Evolutionary conservation across 306 rosid genomes (phyloP).

Genomic region (Inga laurina): DNA sequence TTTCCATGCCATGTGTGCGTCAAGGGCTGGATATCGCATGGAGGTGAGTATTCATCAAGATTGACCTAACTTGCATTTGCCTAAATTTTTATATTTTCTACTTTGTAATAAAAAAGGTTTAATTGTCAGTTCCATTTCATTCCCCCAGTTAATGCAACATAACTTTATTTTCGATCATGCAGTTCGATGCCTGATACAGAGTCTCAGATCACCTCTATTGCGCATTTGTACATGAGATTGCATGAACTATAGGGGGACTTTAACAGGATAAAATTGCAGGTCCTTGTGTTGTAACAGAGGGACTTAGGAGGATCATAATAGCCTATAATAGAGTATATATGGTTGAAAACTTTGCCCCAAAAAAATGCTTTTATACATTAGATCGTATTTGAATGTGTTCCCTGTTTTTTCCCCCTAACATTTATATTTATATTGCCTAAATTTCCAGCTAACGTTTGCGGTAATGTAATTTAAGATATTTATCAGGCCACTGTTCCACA

Average conservation of each 20-base stretch:
- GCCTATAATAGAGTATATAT: background rate
- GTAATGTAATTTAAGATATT: no score
- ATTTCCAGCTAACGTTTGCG: no score
- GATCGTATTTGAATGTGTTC: background rate
- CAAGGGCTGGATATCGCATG: constrained; percentile 99
- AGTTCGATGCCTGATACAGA: constrained; percentile 10
- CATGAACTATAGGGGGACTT: constrained; percentile 12
- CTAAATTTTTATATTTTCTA: constrained; percentile 9
- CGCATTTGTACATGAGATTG: constrained; percentile 1
- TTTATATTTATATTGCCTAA: no score
- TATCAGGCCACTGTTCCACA: no score
- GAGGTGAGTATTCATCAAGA: constrained; percentile 62
- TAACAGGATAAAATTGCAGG: constrained; percentile 12
- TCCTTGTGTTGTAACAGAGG: background rate
- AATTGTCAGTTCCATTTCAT: constrained; percentile 16
- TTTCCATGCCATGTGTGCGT: constrained; percentile 99
- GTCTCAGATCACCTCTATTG: constrained; percentile 14
- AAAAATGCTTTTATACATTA: background rate
- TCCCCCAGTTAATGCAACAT: constrained; percentile 23
- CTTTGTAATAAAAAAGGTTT: background rate
- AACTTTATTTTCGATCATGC: background rate
- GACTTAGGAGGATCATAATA: constrained; percentile 11
- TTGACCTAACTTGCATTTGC: constrained; percentile 17
- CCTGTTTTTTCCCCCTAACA: no score
- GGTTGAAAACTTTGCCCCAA: background rate